A percentile compares a stretch with the other conserved stretches of the same genome.
phyloP scores from a whole-genome alignment of 2,329 filamentous ascomycete genomes.

The Neobulgaria alba region DNA sequence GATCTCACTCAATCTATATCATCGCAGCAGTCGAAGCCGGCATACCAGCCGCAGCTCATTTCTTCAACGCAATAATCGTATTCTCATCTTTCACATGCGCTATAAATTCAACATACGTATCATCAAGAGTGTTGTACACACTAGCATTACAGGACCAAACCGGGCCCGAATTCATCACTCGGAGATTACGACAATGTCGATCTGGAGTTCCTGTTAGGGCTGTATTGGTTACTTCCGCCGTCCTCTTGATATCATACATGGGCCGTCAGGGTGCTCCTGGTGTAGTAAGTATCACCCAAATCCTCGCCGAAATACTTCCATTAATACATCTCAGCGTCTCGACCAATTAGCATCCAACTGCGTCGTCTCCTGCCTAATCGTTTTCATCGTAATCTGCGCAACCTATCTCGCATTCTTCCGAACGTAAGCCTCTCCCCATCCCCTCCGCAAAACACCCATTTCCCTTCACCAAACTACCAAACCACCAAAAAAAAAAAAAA shows the following conservation, averaged over 20 bases:
- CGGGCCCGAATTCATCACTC: conserved; percentile 34
- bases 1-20: conserved; percentile 31
- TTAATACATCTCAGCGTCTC: conserved; percentile 27
- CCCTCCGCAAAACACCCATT: too few species aligned
- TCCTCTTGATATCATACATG: conserved; percentile 34
- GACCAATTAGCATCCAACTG: conserved; percentile 32
- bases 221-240: conserved; percentile 31
- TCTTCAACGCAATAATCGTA: conserved; percentile 33
- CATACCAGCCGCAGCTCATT: conserved; percentile 29
- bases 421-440: conserved; percentile 27
- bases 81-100: conserved; percentile 32
- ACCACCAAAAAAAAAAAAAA: too few species aligned
- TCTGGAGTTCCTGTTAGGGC: conserved; percentile 33
- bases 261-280: conserved; percentile 31
- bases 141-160: conserved; percentile 32
- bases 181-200: conserved; percentile 30
- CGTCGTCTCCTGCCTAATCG: conserved; percentile 33
- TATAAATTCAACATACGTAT: conserved; percentile 33
- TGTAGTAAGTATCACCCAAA: conserved; percentile 22
- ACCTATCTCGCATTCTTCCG: conserved; percentile 34
- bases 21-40: conserved; percentile 33
- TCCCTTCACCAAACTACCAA: conserved; percentile 1
- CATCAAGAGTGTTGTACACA: conserved; percentile 32
- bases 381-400: conserved; percentile 33
- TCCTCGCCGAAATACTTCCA: background rate